phyloP scores from a whole-genome alignment of 2,329 filamentous ascomycete genomes.

The Botrytis pseudocinerea region DNA sequence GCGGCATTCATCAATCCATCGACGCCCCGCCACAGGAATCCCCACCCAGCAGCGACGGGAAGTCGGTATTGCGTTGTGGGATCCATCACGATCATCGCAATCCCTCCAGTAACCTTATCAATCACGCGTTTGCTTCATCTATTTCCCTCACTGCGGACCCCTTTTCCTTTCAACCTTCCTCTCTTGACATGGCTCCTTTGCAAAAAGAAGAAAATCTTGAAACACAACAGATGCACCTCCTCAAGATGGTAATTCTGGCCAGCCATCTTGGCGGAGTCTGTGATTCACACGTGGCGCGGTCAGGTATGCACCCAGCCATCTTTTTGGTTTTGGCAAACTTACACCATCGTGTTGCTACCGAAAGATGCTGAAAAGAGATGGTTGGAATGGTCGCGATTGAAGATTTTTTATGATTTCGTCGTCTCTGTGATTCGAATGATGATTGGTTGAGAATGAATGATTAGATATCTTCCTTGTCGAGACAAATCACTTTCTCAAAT shows the following conservation, averaged over 20 bases:
- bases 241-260: not conserved
- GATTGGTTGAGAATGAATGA: not conserved
- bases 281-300: not conserved
- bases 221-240: not conserved
- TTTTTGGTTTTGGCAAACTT: not conserved
- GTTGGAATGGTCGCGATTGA: not conserved
- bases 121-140: not conserved
- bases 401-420: not conserved
- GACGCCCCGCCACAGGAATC: not conserved
- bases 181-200: not conserved
- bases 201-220: not conserved
- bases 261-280: not conserved
- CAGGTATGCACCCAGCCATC: not conserved
- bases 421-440: not conserved
- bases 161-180: not conserved
- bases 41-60: not conserved
- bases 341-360: not conserved
- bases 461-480: not conserved
- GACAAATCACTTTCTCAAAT: not conserved
- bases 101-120: conserved; percentile 5
- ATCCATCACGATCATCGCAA: not conserved
- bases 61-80: not conserved
- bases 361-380: not conserved
- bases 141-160: not conserved
- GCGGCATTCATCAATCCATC: not conserved